Percentiles rank a stretch among this genome's conserved stretches.
phyloP scores from a whole-genome alignment of 2,329 filamentous ascomycete genomes.

The Ophiocordyceps sinensis region DNA sequence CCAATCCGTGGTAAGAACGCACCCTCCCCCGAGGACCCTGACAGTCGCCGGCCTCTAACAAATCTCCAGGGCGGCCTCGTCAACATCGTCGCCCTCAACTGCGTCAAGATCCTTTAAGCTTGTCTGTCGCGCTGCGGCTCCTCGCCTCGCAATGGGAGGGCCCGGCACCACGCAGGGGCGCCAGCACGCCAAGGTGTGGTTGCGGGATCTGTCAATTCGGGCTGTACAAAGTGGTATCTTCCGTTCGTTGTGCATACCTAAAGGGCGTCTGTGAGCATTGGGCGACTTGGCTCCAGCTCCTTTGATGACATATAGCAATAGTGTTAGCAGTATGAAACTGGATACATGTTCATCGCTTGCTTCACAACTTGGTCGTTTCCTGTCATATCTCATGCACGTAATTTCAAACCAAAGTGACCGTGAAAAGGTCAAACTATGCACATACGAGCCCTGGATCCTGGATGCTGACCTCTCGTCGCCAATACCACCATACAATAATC shows the following conservation, averaged over 20 bases:
- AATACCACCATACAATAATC: too few relatives aligned
- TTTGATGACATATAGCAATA: not conserved
- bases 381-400: too few relatives aligned
- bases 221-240: not conserved
- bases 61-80: not conserved
- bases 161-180: not conserved
- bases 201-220: not conserved
- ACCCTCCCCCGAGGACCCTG: too few relatives aligned
- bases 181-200: not conserved
- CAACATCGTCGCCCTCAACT: conserved; percentile 1
- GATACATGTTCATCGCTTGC: not conserved
- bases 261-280: not conserved
- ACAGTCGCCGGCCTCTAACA: too few relatives aligned
- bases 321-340: not conserved
- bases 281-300: not conserved
- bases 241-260: not conserved
- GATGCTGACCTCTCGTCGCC: too few relatives aligned
- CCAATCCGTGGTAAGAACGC: not conserved
- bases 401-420: too few relatives aligned
- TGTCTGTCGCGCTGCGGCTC: not conserved
- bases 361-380: too few relatives aligned
- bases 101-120: not conserved
- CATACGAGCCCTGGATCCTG: too few relatives aligned
- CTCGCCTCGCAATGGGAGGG: not conserved
- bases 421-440: too few relatives aligned